These are phyloP conservation scores for Gymnopus androsaceus DNA, from an alignment of 1,284 basidiomycete species.

Conservation along the genomic window DNA sequence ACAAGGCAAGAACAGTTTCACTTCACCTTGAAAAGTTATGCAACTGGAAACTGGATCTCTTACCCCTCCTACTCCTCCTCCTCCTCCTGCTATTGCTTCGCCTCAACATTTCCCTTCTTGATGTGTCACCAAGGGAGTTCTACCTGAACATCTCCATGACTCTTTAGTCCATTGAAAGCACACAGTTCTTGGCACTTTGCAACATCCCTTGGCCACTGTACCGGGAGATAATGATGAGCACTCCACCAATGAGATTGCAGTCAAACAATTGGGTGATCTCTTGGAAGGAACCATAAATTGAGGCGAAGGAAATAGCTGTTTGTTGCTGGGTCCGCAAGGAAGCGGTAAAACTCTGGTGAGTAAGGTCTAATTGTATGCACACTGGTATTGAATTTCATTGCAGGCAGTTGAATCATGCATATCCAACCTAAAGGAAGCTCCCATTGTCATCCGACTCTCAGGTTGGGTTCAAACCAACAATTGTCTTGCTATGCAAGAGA, in stretches of 20 bases:
- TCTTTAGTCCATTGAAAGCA: constrained; percentile 55
- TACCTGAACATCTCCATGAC: background rate
- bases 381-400: constrained; percentile 6
- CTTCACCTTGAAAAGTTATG: too few species aligned
- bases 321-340: constrained; percentile 80
- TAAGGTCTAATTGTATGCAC: constrained; percentile 12
- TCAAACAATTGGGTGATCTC: constrained; percentile 59
- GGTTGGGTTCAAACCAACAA: constrained; percentile 86
- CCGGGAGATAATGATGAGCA: constrained; percentile 30
- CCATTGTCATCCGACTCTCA: constrained; percentile 82
- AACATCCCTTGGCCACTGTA: constrained; percentile 28
- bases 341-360: constrained; percentile 83
- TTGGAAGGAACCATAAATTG: constrained; percentile 73
- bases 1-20: too few species aligned
- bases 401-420: constrained; percentile 66
- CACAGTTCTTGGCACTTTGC: constrained; percentile 54
- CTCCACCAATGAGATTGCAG: constrained; percentile 51
- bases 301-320: constrained; percentile 89
- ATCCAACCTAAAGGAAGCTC: constrained; percentile 41
- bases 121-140: background rate
- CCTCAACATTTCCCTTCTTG: constrained; percentile 6
- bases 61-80: constrained; percentile 13
- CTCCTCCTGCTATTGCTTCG: background rate
- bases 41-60: constrained; percentile 10
- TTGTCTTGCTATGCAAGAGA: constrained; percentile 88